phyloP scores from a whole-genome alignment of 108 stramenopile genomes.

The Cyclotella kingstonii region DNA sequence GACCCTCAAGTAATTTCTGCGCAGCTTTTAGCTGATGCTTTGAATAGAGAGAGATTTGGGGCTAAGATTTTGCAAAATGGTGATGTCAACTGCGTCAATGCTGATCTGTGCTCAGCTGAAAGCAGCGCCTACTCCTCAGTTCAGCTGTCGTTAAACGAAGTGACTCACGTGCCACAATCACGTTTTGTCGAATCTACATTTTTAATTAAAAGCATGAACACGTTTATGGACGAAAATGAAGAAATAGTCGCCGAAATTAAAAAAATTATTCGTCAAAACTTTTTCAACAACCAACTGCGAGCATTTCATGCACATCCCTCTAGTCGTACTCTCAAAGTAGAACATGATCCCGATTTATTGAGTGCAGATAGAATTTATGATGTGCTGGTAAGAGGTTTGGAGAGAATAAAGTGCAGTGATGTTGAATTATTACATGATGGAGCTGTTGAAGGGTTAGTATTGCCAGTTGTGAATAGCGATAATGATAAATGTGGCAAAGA shows the following conservation, averaged over 20 bases:
- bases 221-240: background rate
- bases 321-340: conserved; percentile 66
- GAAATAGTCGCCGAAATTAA: conserved; percentile 21
- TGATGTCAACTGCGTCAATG: conserved; percentile 11
- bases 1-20: conserved; percentile 46
- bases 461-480: conserved; percentile 50
- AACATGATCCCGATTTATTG: conserved; percentile 66
- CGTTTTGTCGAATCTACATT: conserved; percentile 71
- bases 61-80: conserved; percentile 65
- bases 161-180: conserved; percentile 36
- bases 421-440: conserved; percentile 62
- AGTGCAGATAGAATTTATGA: conserved; percentile 31
- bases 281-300: conserved; percentile 56
- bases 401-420: conserved; percentile 18
- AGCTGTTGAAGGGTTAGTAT: conserved; percentile 36
- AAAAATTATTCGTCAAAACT: conserved; percentile 51
- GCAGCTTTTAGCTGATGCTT: conserved; percentile 34
- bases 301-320: conserved; percentile 55
- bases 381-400: conserved; percentile 25
- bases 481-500: conserved; percentile 5
- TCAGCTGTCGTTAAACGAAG: conserved; percentile 5
- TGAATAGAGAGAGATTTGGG: conserved; percentile 61
- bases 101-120: background rate
- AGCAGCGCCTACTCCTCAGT: conserved; percentile 14
- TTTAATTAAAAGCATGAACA: conserved; percentile 36